A percentile compares a stretch with the other conserved stretches of the same genome.
These are phyloP conservation scores for Tieghemostelium lacteum DNA, from an alignment of 78 protist genomes.

Conservation along the genomic window DNA sequence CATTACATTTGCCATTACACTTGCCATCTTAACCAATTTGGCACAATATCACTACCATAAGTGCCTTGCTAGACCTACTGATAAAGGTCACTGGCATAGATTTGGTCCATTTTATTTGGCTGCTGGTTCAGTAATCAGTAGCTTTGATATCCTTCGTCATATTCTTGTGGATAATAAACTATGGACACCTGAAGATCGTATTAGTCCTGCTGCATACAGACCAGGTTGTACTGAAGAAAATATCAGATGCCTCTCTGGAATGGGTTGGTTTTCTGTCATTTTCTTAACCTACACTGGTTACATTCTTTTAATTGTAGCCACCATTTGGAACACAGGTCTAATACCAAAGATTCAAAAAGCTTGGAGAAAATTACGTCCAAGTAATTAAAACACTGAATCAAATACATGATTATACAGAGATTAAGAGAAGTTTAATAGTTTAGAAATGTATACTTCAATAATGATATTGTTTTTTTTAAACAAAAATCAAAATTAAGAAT, in stretches of 20 bases:
- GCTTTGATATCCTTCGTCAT: conserved; percentile 49
- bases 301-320: conserved; percentile 20
- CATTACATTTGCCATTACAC: conserved; percentile 55
- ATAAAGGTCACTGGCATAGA: conserved; percentile 55
- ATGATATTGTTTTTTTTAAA: not conserved
- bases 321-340: conserved; percentile 59
- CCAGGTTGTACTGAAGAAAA: conserved; percentile 36
- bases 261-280: conserved; percentile 59
- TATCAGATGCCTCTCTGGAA: conserved; percentile 29
- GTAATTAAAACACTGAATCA: not conserved
- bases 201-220: conserved; percentile 52
- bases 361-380: conserved; percentile 56
- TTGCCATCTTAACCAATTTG: conserved; percentile 28
- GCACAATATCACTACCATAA: conserved; percentile 60
- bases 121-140: conserved; percentile 24
- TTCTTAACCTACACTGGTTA: conserved; percentile 60
- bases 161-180: conserved; percentile 45
- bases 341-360: conserved; percentile 7
- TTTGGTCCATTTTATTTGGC: conserved; percentile 75
- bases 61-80: conserved; percentile 12
- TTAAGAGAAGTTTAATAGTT: too few species aligned
- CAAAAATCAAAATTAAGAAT: not conserved
- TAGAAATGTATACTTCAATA: not conserved
- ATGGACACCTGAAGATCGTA: conserved; percentile 14
- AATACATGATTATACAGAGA: not conserved